Conservation (phyloP, 2,329 filamentous ascomycete genomes). For the Zelopaecilomyces penicillatus region DNA sequence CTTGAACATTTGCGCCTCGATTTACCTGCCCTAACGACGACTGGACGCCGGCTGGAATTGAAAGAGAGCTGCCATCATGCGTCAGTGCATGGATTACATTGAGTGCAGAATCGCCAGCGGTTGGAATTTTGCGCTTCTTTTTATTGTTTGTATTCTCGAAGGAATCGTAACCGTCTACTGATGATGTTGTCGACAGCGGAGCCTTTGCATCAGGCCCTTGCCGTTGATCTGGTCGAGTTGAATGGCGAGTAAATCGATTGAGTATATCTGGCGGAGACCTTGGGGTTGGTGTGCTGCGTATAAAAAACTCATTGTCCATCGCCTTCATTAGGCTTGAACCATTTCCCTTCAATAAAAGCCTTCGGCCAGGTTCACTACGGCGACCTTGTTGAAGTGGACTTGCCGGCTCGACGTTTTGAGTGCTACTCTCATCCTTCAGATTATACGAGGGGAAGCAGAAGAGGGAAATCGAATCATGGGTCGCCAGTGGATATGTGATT, state of each 20-base stretch:
- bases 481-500: slow-evolving; percentile 73
- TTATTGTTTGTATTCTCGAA: slow-evolving; percentile 99
- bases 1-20: slow-evolving; percentile 16
- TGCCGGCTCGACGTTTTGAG: slow-evolving; percentile 12
- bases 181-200: slow-evolving; percentile 60
- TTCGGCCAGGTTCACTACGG: slow-evolving; percentile 15
- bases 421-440: slow-evolving; percentile 37
- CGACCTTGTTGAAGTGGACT: slow-evolving; percentile 16
- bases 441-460: slow-evolving; percentile 55
- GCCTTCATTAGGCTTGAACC: slow-evolving; percentile 46
- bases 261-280: slow-evolving; percentile 39
- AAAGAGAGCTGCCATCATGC: slow-evolving; percentile 33
- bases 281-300: slow-evolving; percentile 31
- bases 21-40: slow-evolving; percentile 23
- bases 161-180: slow-evolving; percentile 84
- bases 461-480: slow-evolving; percentile 61
- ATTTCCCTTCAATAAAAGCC: slow-evolving; percentile 19
- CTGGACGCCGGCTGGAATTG: slow-evolving; percentile 15
- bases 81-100: slow-evolving; percentile 31
- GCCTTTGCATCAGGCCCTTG: slow-evolving; percentile 43
- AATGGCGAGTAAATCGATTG: slow-evolving; percentile 32
- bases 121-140: slow-evolving; percentile 97
- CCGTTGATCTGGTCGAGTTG: slow-evolving; percentile 35
- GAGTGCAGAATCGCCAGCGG: slow-evolving; percentile 60
- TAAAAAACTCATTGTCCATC: slow-evolving; percentile 48